Conservation (phyloP, 129 eudicot species). For the Artemisia tridentata region DNA sequence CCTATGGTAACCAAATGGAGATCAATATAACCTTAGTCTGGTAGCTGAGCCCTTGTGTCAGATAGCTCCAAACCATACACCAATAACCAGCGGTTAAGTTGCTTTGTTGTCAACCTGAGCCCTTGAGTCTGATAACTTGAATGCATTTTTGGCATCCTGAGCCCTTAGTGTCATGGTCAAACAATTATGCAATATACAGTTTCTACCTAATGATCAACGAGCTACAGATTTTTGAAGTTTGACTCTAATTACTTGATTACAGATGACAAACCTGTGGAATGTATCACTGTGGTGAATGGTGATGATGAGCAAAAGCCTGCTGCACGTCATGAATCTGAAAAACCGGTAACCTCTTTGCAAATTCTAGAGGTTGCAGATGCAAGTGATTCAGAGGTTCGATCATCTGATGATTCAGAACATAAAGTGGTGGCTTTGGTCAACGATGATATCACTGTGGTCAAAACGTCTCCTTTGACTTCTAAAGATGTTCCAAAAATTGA, state of each 20-base stretch:
- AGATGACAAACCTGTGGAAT: constrained; percentile 14
- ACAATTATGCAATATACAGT: no score
- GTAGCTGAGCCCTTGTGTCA: no score
- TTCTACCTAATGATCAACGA: no score
- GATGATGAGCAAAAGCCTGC: not conserved
- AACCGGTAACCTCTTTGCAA: constrained; percentile 7
- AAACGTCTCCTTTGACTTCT: constrained; percentile 7
- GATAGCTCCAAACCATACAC: no score
- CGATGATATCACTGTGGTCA: not conserved
- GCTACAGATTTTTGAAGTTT: not conserved
- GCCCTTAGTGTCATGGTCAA: no score
- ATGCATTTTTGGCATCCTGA: no score
- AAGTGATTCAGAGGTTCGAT: not conserved
- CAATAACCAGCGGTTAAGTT: constrained; percentile 17
- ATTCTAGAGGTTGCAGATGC: constrained; percentile 1
- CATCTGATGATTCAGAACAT: constrained; percentile 23
- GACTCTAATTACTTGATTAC: constrained; percentile 9
- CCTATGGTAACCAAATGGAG: not conserved
- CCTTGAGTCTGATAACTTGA: no score
- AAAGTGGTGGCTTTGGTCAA: constrained; percentile 7
- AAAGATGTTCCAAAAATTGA: constrained; percentile 6
- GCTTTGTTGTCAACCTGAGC: not conserved
- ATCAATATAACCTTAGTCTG: not conserved
- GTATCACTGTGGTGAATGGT: not conserved
- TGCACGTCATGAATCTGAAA: constrained; percentile 22